Evolutionary conservation across 805 yeast genomes (phyloP), one percentile per base, ranked within the genome.

Genomic region (Nakazawaea ernobii): DNA sequence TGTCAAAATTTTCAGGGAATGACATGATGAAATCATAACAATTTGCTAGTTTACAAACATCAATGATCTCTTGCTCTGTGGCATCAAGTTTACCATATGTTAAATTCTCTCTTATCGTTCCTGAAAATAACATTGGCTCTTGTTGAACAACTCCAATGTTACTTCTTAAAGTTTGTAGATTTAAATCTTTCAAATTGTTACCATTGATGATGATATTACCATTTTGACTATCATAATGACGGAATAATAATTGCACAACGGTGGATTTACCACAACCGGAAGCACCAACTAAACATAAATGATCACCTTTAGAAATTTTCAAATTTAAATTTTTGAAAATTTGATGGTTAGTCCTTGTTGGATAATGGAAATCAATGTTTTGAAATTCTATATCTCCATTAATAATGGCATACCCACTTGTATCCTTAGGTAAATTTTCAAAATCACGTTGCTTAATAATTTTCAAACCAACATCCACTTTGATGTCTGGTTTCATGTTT

Each of bases 211-310:
- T 55, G 32, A 92, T 79, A 7, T 64, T 56, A 24, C 98, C 98
- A 0, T 62, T 50, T 10, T 61, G 60, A 1, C 95, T 91, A 57
- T 90, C 96, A 64, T 92, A 92, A 60, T 86, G 87, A 50, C 98
- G 72, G 55, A 91, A 66, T 39, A 92, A 66, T 45, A 92, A 67
- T 45, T 91, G 87, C 6, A 91, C 75, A 2, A 92, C 79, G 0
- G 97, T 91, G 14, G 96, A 87, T 62, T 92, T 92, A 26, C 98
- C 98, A 51, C 96, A 86, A 1, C 98, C 98, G 32, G 95, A 84
- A n/a, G 96, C 97, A 1, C 98, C 98, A 14, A 91, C 97, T 50
- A 92, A 77, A 61, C 97, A 91, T 13, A 91, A 82, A 57, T 92
- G 92, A 55, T 88, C 91, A 11, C 97, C 97, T 32, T 86, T 80